Base-by-base conservation (phyloP, 1,284 basidiomycete genomes). In the Trametes hirsuta region DNA sequence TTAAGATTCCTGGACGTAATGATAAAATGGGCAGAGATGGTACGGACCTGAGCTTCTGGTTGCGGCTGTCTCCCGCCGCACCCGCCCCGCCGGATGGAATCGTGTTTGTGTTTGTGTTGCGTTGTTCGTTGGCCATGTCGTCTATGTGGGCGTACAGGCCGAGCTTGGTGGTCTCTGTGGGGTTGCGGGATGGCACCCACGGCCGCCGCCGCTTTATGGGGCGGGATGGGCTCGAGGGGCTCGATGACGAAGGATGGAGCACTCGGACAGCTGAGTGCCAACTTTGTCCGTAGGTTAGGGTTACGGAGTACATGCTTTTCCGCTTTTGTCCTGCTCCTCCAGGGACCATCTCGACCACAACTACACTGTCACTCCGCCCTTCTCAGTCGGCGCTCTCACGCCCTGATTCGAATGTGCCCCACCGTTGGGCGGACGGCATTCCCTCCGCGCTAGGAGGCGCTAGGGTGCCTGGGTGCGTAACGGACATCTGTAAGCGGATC, bases 41-140 rank as follows among this genome's bases (percentile, higher is more conserved):
- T 15, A 39, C 22, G 12, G 2, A 66, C 65, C 45, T 58, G 41
- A 64, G 37, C 40, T 64, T 66, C 60, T 55, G 59, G 18, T 53
- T 52, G 5, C 41, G 21, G 14, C 49, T 47, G 14, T 34, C 42
- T 12, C 42, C 34, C 2, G 14, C 12, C 22, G 18, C 35, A 21
- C 35, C 35, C 11, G 39, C 5, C 14, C 14, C 39, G 39, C 25
- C 14, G 1, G 25, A 18, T 25, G 30, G 30, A 30, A 30, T 36
- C 5, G 14, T 21, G 15, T 34, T 48, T 37, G 30, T 30, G 44
- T 22, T 39, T 10, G 47, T 12, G 42, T 47, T 49, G 25, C 48
- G 10, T 3, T 11, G 18, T 14, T 14, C n/a, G 59, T 41, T 40
- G 14, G 54, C 22, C 54, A 49, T 55, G 22, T 2, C 24, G 42